phyloP scores from a whole-genome alignment of 179 eudicot species.

The Silene coronaria region DNA sequence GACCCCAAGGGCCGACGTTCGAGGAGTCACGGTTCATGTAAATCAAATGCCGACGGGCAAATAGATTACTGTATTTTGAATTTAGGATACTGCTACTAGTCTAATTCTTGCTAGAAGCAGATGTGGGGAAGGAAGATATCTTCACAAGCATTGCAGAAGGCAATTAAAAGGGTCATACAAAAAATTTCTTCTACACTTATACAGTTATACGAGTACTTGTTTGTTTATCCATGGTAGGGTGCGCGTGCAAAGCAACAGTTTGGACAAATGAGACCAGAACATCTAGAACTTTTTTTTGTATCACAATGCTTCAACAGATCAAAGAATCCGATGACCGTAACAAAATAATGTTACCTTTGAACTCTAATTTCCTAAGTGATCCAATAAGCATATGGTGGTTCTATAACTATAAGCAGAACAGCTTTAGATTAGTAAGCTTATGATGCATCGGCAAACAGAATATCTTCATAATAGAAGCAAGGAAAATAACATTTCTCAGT shows the following conservation, averaged over 20 bases:
- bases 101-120: neutral
- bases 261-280: neutral
- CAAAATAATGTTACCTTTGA: neutral
- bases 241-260: neutral
- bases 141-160: neutral
- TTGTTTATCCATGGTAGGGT: neutral
- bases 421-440: neutral
- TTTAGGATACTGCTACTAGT: too few species aligned
- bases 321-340: neutral
- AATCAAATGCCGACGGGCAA: too few species aligned
- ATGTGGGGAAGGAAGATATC: neutral
- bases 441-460: neutral
- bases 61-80: neutral
- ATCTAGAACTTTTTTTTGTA: neutral
- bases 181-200: too few species aligned
- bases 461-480: neutral
- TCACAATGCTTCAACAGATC: neutral
- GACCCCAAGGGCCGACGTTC: too few species aligned
- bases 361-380: neutral
- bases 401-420: too few species aligned
- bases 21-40: neutral
- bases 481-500: neutral
- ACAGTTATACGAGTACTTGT: too few species aligned
- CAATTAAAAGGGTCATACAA: neutral
- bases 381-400: too few species aligned